A percentile compares a stretch with the other conserved stretches of the same genome.
phyloP scores from a whole-genome alignment of 345 rosid species.

The Brassica rapa region DNA sequence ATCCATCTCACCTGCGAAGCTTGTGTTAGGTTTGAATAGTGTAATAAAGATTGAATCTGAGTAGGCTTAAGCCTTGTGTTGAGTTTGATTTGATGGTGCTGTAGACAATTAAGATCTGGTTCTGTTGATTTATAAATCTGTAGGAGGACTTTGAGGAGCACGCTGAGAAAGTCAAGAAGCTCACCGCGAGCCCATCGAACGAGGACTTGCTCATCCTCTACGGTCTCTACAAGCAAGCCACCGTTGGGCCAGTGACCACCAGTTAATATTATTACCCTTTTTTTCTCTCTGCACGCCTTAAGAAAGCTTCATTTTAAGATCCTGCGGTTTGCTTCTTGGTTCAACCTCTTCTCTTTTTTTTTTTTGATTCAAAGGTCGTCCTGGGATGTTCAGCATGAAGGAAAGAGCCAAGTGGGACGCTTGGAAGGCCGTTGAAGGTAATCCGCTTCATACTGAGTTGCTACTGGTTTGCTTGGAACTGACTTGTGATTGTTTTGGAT shows the following conservation, averaged over 20 bases:
- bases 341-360: too few relatives aligned
- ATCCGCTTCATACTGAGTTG: not conserved
- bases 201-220: slow-evolving; percentile 77
- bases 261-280: slow-evolving; percentile 41
- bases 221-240: slow-evolving; percentile 84
- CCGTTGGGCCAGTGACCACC: slow-evolving; percentile 73
- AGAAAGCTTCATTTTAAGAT: not conserved
- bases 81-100: not conserved
- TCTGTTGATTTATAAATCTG: slow-evolving; percentile 14
- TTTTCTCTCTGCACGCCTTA: not conserved
- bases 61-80: not conserved
- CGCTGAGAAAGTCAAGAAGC: slow-evolving; percentile 66
- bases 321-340: not conserved
- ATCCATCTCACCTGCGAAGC: not conserved
- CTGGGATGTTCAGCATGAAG: slow-evolving; percentile 82
- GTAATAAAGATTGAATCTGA: not conserved
- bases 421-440: slow-evolving; percentile 97
- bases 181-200: slow-evolving; percentile 59
- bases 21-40: not conserved
- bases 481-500: not conserved
- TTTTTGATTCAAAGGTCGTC: slow-evolving; percentile 54
- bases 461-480: not conserved
- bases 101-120: not conserved
- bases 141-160: slow-evolving; percentile 78
- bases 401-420: slow-evolving; percentile 98